Base-by-base conservation (phyloP, 305 asterid genomes). In the Striga hermonthica region DNA sequence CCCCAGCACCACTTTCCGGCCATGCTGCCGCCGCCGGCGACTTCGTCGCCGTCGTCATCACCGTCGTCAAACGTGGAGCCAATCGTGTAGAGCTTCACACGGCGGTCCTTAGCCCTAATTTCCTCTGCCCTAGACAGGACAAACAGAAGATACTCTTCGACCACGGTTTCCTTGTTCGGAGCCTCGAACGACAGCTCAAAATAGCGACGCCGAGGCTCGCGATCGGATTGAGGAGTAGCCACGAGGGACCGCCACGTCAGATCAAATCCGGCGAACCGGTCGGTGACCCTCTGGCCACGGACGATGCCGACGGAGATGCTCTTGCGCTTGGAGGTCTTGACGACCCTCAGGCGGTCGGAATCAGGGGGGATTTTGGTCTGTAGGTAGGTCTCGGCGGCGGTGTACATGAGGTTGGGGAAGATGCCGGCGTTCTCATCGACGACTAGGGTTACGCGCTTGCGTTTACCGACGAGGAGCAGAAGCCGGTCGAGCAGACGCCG, bases 321-420 rank as follows among this genome's bases (percentile, higher is more conserved):
- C 48, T 79, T 83, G 68, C 85, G 84, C 64, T 84, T 84, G 7
- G 81, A 62, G 9, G 68, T 64, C 41, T 83, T 89, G 80, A 64
- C 66, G 1, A 73, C 90, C 58, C 78, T 81, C 40, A 89, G 63
- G 4, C 84, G 58, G 3, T 78, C 85, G 0, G 86, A 49, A 45
- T 66, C 53, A 1, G 88, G 88, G 56, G 81, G 78, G 75, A 82
- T 77, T 12, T 63, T 80, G 1, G 85, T 78, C 14, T 88, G 76
- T 58, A 89, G 93, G 74, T 89, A 89, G 10, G 77, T 57, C 56
- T 89, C 91, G 0, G 90, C 89, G 1, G 95, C 88, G 56, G 85
- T 94, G 69, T 82, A 87, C 57, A 87, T 72, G 28, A 80, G 83
- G 75, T 89, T 89, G 22, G 84, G 79, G 12, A 69, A 38, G 70